A percentile compares a stretch with the other conserved stretches of the same genome.
Evolutionary conservation across 78 protist species (phyloP).

Genomic region (Creolimax fragrantissima): DNA sequence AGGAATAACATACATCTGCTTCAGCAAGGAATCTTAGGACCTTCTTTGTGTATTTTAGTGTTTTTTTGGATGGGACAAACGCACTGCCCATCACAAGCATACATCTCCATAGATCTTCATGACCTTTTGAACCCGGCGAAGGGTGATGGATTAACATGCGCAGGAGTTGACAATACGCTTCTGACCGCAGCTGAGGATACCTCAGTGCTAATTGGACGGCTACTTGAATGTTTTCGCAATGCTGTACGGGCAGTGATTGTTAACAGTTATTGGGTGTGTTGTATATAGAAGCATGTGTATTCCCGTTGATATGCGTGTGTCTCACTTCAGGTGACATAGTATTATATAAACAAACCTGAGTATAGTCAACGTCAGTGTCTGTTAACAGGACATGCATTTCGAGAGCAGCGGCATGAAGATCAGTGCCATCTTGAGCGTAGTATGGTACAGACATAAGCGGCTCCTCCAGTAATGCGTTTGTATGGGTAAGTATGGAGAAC

Average conservation of each 20-base stretch:
- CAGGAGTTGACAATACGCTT: not conserved
- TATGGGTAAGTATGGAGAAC: not conserved
- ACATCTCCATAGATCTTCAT: not conserved
- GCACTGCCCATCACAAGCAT: not conserved
- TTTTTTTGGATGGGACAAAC: not conserved
- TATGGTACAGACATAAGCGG: not conserved
- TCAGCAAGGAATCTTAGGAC: too few species aligned
- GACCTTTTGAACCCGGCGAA: not conserved
- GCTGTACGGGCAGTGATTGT: not conserved
- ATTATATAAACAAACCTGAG: not conserved
- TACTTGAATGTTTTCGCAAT: not conserved
- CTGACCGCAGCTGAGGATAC: not conserved
- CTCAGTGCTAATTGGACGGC: not conserved
- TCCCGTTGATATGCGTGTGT: not conserved
- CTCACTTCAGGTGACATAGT: not conserved
- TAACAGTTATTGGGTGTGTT: too few species aligned
- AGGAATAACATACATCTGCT: too few species aligned
- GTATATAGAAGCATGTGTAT: not conserved
- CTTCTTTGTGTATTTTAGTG: not conserved
- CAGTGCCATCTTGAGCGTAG: not conserved
- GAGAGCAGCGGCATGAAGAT: not conserved
- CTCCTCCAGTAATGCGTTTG: not conserved
- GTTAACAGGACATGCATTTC: not conserved
- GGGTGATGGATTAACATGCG: not conserved
- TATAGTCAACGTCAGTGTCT: not conserved